A percentile compares a stretch with the other conserved stretches of the same genome.
phyloP scores from a whole-genome alignment of 106 monocot genomes.

The Allium cepa region DNA sequence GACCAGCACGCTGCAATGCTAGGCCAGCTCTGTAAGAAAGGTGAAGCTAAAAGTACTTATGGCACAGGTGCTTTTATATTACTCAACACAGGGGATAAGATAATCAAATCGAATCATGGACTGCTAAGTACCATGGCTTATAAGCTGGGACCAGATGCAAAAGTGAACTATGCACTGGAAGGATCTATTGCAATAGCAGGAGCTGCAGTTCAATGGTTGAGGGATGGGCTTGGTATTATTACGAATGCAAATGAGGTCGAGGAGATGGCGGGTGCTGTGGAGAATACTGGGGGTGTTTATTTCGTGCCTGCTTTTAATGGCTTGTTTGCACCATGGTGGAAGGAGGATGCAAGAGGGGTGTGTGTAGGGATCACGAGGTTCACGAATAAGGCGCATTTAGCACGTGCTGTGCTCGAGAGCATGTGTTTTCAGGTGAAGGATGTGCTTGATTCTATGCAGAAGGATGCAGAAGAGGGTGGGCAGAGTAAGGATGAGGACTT shows the following conservation, averaged over 20 bases:
- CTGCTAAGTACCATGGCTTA: slow-evolving; percentile 67
- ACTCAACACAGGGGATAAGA: slow-evolving; percentile 68
- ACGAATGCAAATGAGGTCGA: slow-evolving; percentile 55
- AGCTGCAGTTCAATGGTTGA: slow-evolving; percentile 95
- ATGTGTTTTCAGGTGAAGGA: slow-evolving; percentile 97
- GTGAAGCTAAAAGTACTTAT: slow-evolving; percentile 89
- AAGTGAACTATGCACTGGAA: slow-evolving; percentile 76
- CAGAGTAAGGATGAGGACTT: slow-evolving; percentile 40
- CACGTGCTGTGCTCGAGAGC: slow-evolving; percentile 82
- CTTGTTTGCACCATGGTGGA: slow-evolving; percentile 95
- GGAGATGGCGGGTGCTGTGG: slow-evolving; percentile 45
- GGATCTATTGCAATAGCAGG: slow-evolving; percentile 97
- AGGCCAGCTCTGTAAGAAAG: slow-evolving; percentile 75
- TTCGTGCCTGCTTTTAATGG: slow-evolving; percentile 96
- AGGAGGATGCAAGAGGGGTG: slow-evolving; percentile 84
- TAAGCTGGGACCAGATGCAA: slow-evolving; percentile 66
- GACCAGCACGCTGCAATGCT: slow-evolving; percentile 95
- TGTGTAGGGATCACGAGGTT: slow-evolving; percentile 77
- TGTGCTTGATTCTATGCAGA: slow-evolving; percentile 86
- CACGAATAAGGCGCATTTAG: slow-evolving; percentile 74
- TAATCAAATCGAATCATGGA: slow-evolving; percentile 49
- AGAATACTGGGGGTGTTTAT: slow-evolving; percentile 78
- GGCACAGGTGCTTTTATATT: slow-evolving; percentile 96
- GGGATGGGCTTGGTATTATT: slow-evolving; percentile 79
- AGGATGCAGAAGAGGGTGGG: slow-evolving; percentile 44